phyloP scores from a whole-genome alignment of 257 asterid species.

The Asclepias syriaca region DNA sequence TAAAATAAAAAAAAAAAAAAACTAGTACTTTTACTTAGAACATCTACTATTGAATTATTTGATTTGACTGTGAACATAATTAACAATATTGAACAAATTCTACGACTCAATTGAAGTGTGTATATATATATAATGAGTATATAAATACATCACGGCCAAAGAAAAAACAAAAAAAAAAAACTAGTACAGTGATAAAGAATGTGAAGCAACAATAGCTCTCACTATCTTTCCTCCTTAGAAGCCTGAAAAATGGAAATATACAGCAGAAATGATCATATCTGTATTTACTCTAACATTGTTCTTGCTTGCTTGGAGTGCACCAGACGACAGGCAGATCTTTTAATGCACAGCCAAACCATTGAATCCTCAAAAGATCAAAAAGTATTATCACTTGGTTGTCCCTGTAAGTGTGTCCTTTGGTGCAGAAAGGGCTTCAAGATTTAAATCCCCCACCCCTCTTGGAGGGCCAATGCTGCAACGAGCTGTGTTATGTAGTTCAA shows the following conservation, averaged over 20 bases:
- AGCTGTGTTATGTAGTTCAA: conserved; percentile 67
- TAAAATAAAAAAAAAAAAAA: too few species aligned
- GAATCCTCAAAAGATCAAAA: conserved; percentile 17
- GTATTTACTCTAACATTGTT: background rate
- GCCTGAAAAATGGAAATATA: conserved; percentile 17
- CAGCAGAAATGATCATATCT: conserved; percentile 19
- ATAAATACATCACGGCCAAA: conserved; percentile 4
- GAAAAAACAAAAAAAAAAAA: too few species aligned
- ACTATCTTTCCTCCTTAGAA: background rate
- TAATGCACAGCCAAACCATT: background rate
- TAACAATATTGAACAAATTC: too few species aligned
- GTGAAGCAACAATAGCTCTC: conserved; percentile 10
- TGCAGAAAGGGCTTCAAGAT: conserved; percentile 38
- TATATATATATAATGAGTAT: background rate
- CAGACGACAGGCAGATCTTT: background rate
- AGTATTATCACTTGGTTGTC: conserved; percentile 25
- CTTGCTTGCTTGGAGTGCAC: background rate
- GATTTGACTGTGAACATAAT: too few species aligned
- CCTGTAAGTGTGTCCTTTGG: conserved; percentile 43
- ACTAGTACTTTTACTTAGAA: too few species aligned
- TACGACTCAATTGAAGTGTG: too few species aligned
- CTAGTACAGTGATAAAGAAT: conserved; percentile 5
- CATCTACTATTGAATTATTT: too few species aligned
- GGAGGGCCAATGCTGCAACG: conserved; percentile 95
- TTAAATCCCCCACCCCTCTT: conserved; percentile 63